A percentile compares a stretch with the other conserved stretches of the same genome.
Conservation (phyloP, 1,284 basidiomycete genomes). For the Apiotrichum gracile region DNA sequence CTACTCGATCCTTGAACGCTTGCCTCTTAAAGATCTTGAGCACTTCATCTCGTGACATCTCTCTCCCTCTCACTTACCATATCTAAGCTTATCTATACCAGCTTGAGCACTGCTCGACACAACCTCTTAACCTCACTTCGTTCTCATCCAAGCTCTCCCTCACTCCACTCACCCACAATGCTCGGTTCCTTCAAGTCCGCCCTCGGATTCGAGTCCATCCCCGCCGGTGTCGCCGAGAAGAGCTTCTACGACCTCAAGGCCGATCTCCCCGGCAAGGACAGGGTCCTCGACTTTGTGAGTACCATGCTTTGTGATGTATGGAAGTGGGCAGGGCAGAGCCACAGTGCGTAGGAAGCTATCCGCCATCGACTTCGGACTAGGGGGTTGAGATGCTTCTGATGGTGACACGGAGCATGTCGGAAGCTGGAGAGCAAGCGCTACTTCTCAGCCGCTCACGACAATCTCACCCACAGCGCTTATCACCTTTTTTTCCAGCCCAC, state of each 20-base stretch:
- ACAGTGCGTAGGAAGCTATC: no score
- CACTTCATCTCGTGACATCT: no score
- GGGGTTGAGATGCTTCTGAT: no score
- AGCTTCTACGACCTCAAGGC: slow-evolving; percentile 49
- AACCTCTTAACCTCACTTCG: not conserved
- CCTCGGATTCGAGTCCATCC: slow-evolving; percentile 29
- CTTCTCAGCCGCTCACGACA: no score
- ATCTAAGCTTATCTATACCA: not conserved
- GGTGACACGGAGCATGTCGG: not conserved
- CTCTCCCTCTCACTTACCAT: not conserved
- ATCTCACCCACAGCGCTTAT: no score
- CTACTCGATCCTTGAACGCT: no score
- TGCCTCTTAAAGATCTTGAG: no score
- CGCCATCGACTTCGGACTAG: no score
- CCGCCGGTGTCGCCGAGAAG: slow-evolving; percentile 24
- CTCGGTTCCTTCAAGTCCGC: slow-evolving; percentile 10
- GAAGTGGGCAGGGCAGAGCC: not conserved
- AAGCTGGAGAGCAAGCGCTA: no score
- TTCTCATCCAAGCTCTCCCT: not conserved
- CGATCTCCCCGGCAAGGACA: slow-evolving; percentile 40
- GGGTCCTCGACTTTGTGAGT: slow-evolving; percentile 40
- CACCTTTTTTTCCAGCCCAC: not conserved
- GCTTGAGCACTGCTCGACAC: not conserved
- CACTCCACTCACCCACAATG: slow-evolving; percentile 16
- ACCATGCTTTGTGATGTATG: not conserved